Base-by-base conservation (phyloP, 306 rosid species). In the Senna siamea region DNA sequence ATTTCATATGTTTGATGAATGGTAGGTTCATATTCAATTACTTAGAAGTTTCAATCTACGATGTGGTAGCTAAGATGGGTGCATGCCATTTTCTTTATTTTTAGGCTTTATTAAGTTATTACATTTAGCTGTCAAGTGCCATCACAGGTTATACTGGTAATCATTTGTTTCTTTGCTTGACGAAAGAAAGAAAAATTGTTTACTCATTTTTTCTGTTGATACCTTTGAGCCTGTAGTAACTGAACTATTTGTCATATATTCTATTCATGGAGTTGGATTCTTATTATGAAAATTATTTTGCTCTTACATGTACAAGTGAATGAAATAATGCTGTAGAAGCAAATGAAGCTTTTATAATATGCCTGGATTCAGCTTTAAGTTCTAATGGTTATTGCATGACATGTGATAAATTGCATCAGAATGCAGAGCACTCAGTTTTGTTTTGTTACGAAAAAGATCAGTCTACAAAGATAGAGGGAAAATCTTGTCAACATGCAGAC, bases 381-480 rank as follows among this genome's bases (percentile, higher is more conserved):
- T 48, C n/a, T 35, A 19, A 52, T 69, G 40, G 40, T 34, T 34
- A 37, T 51, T 20, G 43, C 32, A 9, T 77, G 38, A 53, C 47
- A 59, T 48, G 44, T 81, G 77, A 5, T 75, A 17, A 5, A 66
- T 79, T 74, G 77, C 46, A 77, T 79, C 85, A 88, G 90, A 70
- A 66, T 75, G 76, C 78, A 30, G 79, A 20, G 66, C 75, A 73
- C 67, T 77, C 83, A 14, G 80, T 76, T 67, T 75, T 71, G 69
- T 55, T 14, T 65, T 52, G 65, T 82, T 12, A 65, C 71, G 86
- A 72, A 56, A 67, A 60, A 59, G 70, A 30, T 52, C 41, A 41
- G 37, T 60, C 79, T 35, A 53, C 37, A 22, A 75, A 74, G 60
- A 77, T 78, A 59, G 85, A 73, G 70, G 38, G 63, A 9, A 58